Conservation (phyloP, 2,329 filamentous ascomycete genomes). For the Arthrinium puccinioides region DNA sequence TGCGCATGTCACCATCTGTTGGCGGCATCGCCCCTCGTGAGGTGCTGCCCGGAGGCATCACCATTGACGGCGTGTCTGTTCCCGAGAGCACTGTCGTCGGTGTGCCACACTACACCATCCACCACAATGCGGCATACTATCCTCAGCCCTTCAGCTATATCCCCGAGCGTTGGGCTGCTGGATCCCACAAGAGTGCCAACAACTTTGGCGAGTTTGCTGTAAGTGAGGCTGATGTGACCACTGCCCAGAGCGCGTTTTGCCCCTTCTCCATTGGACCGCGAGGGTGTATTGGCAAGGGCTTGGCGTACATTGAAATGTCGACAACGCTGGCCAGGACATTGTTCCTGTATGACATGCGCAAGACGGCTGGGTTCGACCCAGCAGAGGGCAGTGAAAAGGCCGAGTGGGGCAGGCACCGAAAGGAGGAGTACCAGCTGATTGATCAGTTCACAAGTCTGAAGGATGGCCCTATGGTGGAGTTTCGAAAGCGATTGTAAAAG, state of each 20-base stretch:
- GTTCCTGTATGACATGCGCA: constrained; percentile 53
- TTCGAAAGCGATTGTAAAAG: constrained; percentile 35
- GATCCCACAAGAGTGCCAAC: constrained; percentile 29
- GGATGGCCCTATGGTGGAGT: constrained; percentile 63
- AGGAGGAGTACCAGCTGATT: constrained; percentile 58
- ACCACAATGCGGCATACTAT: constrained; percentile 59
- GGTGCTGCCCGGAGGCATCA: constrained; percentile 46
- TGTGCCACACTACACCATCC: constrained; percentile 60
- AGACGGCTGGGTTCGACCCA: constrained; percentile 41
- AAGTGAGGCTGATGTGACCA: constrained; percentile 41
- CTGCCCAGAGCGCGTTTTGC: constrained; percentile 63
- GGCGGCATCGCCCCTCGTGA: constrained; percentile 54
- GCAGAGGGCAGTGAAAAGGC: constrained; percentile 41
- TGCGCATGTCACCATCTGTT: constrained; percentile 55
- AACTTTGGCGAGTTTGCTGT: constrained; percentile 25
- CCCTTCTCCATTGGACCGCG: constrained; percentile 65
- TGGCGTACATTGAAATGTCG: constrained; percentile 62
- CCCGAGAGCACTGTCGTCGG: constrained; percentile 56
- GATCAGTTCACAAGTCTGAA: constrained; percentile 71
- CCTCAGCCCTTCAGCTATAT: constrained; percentile 49
- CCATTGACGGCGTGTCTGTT: constrained; percentile 45
- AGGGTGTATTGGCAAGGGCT: constrained; percentile 64
- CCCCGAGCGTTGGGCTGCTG: constrained; percentile 59
- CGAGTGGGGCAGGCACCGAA: constrained; percentile 48
- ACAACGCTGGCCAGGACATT: constrained; percentile 54